Percentiles rank a stretch among this genome's conserved stretches.
These are phyloP conservation scores for Nicotiana obtusifolia DNA, from an alignment of 257 asterid genomes.

Conservation along the genomic window DNA sequence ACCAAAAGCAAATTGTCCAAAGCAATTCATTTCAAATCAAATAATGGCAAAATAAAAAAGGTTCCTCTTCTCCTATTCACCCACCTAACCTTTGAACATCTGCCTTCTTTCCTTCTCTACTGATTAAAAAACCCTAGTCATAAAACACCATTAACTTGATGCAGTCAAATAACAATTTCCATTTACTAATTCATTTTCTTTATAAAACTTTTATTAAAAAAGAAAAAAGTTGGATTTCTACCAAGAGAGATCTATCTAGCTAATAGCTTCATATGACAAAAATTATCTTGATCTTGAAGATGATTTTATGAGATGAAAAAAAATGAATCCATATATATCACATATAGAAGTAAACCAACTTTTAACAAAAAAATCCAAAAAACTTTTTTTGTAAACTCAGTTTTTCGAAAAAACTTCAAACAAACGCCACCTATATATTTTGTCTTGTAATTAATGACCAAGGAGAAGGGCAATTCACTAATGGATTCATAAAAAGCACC, in stretches of 20 bases:
- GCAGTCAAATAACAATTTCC: neutral
- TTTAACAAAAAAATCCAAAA: neutral
- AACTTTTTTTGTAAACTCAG: neutral
- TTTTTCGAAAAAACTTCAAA: neutral
- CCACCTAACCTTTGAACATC: conserved; percentile 9
- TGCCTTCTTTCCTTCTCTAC: neutral
- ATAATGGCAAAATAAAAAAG: conserved; percentile 20
- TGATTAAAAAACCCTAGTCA: neutral
- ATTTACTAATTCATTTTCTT: neutral
- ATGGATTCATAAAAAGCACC: neutral
- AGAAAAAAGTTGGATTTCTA: neutral
- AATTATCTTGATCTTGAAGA: neutral
- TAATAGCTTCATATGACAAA: neutral
- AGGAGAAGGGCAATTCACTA: neutral
- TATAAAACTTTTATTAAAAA: neutral
- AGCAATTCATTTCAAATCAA: conserved; percentile 21
- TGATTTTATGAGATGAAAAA: neutral
- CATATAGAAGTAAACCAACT: neutral
- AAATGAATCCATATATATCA: neutral
- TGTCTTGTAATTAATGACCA: neutral
- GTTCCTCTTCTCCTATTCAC: conserved; percentile 13
- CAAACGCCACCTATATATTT: neutral
- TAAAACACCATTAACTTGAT: neutral
- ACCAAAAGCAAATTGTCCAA: conserved; percentile 44
- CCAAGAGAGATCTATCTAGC: neutral